Conservation (phyloP, 306 rosid genomes). For the Pyrus betulifolia region DNA sequence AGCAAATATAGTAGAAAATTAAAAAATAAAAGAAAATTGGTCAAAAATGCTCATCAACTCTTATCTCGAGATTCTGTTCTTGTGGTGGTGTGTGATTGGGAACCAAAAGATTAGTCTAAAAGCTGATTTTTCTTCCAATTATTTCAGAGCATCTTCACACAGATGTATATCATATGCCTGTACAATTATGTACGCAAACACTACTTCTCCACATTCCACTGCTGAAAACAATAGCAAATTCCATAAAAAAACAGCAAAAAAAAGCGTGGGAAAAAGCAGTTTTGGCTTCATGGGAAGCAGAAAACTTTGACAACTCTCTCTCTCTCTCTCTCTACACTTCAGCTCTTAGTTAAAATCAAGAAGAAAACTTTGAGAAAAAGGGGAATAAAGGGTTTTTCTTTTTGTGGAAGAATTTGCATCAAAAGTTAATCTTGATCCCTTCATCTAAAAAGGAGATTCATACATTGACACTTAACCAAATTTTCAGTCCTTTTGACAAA, state of each 20-base stretch:
- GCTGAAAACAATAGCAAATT: not conserved
- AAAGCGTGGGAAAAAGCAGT: not conserved
- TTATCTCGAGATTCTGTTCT: constrained; percentile 77
- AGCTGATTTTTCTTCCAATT: constrained; percentile 60
- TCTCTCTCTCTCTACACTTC: constrained; percentile 16
- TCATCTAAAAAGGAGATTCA: constrained; percentile 24
- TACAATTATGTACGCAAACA: not conserved
- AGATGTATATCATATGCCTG: constrained; percentile 2
- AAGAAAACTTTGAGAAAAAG: not conserved
- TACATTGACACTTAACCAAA: constrained; percentile 18
- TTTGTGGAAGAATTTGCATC: constrained; percentile 33
- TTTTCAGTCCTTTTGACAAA: constrained; percentile 24
- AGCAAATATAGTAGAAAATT: not conserved
- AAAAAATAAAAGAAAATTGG: constrained; percentile 25
- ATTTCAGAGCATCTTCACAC: constrained; percentile 65
- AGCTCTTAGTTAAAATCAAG: constrained; percentile 12
- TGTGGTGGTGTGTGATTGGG: constrained; percentile 68
- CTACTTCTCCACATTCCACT: not conserved
- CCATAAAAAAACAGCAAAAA: constrained; percentile 22
- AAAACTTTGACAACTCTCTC: constrained; percentile 37
- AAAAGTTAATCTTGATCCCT: constrained; percentile 26
- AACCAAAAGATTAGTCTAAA: constrained; percentile 48
- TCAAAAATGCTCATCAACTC: constrained; percentile 65
- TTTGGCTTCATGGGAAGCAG: constrained; percentile 26
- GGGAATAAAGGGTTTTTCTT: constrained; percentile 25